These are phyloP conservation scores for Pseudopyrenochaeta lycopersici DNA, from an alignment of 2,329 filamentous ascomycete genomes.

Conservation along the genomic window DNA sequence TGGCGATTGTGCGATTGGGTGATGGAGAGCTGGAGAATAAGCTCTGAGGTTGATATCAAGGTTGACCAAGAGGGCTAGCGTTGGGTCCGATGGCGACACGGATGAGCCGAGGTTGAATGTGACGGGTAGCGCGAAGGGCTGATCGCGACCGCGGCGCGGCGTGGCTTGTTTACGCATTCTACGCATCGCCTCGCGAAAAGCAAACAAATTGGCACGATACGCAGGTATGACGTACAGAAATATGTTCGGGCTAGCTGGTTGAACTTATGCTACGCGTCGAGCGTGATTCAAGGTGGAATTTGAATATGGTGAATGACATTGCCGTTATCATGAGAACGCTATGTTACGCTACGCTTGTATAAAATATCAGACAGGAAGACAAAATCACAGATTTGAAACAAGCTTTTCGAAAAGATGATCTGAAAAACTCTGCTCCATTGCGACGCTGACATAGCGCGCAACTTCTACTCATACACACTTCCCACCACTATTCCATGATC, in stretches of 20 bases:
- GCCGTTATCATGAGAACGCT: not conserved
- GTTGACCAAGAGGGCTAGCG: conserved; percentile 13
- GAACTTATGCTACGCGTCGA: not conserved
- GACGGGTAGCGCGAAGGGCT: conserved; percentile 1
- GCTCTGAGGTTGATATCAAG: not conserved
- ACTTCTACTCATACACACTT: conserved; percentile 35
- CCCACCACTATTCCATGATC: conserved; percentile 12
- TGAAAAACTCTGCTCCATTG: conserved; percentile 28
- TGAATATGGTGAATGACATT: not conserved
- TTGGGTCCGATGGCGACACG: conserved; percentile 1
- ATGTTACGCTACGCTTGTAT: conserved; percentile 1
- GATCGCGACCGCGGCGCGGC: conserved; percentile 8
- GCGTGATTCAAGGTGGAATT: not conserved
- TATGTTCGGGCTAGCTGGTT: not conserved
- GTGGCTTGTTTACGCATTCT: conserved; percentile 11
- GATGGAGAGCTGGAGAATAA: not conserved
- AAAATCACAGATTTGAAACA: not conserved
- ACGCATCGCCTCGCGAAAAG: not conserved
- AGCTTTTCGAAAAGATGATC: conserved; percentile 5
- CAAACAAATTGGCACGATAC: conserved; percentile 7
- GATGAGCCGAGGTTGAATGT: conserved; percentile 14
- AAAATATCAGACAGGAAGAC: not conserved
- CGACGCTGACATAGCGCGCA: conserved; percentile 21
- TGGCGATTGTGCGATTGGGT: not conserved
- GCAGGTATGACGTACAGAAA: conserved; percentile 15